Base-by-base conservation (phyloP, 345 rosid genomes). In the Tarenaya hassleriana region DNA sequence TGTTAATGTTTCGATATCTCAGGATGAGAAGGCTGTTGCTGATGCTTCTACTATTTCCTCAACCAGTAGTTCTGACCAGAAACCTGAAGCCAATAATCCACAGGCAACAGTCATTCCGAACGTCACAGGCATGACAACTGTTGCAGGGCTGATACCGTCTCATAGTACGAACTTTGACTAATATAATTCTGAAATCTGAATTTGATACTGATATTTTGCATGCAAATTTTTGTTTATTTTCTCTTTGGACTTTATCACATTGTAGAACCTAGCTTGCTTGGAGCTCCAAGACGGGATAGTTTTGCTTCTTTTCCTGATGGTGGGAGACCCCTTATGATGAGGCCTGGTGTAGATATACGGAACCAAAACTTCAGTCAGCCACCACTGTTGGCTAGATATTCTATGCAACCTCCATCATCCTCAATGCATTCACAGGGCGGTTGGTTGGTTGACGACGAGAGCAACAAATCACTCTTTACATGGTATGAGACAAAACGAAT, bases 191-290 rank as follows among this genome's bases (percentile, higher is more conserved):
- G 5, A 55, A 8, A 10, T 53, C 18, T 43, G 37, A 55, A 41
- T 37, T 52, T 35, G 16, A 40, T 15, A 14, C 16, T 27, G 24
- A 20, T 45, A 16, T 41, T 16, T 16, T 37, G 34, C 59, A 33
- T 42, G 27, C 40, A 12, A 8, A 31, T 20, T 11, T 58, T 44
- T 39, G 20, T 48, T 35, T n/a, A 17, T 54, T 43, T 45, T 18
- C 34, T 61, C 47, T 14, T 34, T 70, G 41, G 46, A 37, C 58
- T 69, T 17, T 17, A 35, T 48, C 58, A 45, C 47, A 40, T 69
- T 44, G 29, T 68, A 86, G 99, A 71, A 75, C 89, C 97, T 66
- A 76, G 94, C 61, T 75, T 94, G 75, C 95, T 84, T 69, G 97
- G 97, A 59, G 75, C 77, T 74, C 88, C 94, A 61, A 78, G 80